Percentiles rank a stretch among this genome's conserved stretches.
These are phyloP conservation scores for Apiosordaria backusii DNA, from an alignment of 495 filamentous ascomycete species.

Conservation along the genomic window DNA sequence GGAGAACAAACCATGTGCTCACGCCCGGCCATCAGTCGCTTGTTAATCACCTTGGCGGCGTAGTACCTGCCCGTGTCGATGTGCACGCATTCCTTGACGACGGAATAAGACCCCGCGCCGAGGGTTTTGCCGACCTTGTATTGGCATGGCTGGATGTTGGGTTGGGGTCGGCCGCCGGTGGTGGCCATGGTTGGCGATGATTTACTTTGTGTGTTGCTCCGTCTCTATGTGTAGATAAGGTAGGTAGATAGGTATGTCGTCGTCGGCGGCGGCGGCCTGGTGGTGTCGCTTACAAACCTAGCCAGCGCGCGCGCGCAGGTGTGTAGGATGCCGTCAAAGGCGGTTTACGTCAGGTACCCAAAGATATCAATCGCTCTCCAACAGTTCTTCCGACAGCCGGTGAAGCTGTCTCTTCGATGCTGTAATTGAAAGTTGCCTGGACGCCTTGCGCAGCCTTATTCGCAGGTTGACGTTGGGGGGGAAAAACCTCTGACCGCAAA, in stretches of 20 bases:
- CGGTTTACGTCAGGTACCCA: background rate
- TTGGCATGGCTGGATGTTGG: conserved; percentile 56
- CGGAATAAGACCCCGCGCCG: conserved; percentile 93
- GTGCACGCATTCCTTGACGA: conserved; percentile 99
- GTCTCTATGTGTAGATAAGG: background rate
- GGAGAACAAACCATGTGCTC: conserved; percentile 85
- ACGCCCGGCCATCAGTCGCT: conserved; percentile 92
- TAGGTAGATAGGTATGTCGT: background rate
- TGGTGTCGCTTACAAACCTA: background rate
- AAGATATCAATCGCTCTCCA: background rate
- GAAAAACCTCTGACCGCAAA: background rate
- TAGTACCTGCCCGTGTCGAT: conserved; percentile 98
- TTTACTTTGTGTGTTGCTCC: background rate
- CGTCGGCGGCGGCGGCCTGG: background rate
- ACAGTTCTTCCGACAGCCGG: background rate
- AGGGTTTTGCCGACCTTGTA: conserved; percentile 99
- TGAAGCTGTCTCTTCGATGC: background rate
- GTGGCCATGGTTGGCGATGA: conserved; percentile 28
- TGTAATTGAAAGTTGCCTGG: background rate
- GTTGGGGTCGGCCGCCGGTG: conserved; percentile 31
- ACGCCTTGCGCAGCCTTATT: background rate
- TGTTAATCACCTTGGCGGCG: conserved; percentile 99
- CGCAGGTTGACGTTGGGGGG: background rate
- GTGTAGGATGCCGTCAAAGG: background rate
- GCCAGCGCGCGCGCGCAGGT: background rate